Evolutionary conservation across 1,284 basidiomycete genomes (phyloP), one percentile per base, ranked within the genome.

Genomic region (Puccinia horiana): DNA sequence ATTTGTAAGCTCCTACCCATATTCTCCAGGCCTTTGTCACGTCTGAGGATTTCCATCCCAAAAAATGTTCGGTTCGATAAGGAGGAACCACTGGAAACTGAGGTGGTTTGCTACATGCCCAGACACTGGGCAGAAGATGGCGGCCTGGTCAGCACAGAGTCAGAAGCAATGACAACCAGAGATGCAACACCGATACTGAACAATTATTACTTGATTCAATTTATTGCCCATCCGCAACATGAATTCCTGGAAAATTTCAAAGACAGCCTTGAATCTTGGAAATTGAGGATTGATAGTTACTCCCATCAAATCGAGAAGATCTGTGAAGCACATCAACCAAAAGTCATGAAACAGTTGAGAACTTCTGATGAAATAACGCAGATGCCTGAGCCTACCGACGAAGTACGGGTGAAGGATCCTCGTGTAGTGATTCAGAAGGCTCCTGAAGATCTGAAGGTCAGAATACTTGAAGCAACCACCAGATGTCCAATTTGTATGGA

Each of bases 51-150:
- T 58, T 29, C 16, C 29, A 29, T 23, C n/a, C 56, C 16, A 2
- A 58, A 29, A 58, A 58, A 32, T 58, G 56, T 58, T 9, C 26
- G 26, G 11, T 58, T 58, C 16, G 5, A 23, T 4, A 20, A 58
- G 29, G 12, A 29, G 26, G 56, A 16, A 29, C 56, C n/a, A 58
- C 56, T 20, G 20, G 52, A 58, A 58, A 32, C 56, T 58, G 5
- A 58, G 20, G 26, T 29, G 56, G 56, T 58, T 58, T 58, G 26
- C 29, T 58, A 58, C 56, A 58, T 58, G 56, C 56, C 56, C 56
- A 29, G 56, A 4, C 4, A 58, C 11, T 26, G n/a, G 23, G 56
- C 26, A 58, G 56, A 29, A 58, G 56, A 6, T 58, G 26, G 29
- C 29, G 56, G 26, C 6, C 9, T 58, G 26, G 56, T 58, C 56